Base-by-base conservation (phyloP, 352 stramenopile species). In the Bremia lactucae region DNA sequence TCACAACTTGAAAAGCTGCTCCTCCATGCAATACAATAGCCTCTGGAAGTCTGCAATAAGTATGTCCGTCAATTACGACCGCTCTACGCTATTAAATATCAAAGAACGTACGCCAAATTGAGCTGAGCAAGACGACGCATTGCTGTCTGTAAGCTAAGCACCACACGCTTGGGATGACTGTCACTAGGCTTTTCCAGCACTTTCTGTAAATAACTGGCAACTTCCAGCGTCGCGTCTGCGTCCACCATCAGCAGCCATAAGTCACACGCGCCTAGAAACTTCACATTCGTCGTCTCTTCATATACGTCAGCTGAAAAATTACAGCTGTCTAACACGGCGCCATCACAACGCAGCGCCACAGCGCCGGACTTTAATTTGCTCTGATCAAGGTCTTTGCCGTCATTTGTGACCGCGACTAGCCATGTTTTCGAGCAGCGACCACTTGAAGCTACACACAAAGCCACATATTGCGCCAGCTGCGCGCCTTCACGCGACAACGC, bases 171-270 rank as follows among this genome's bases (percentile, higher is more conserved):
- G 6, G 44, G 38, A 16, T 62, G 45, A 23, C 65, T 64, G 14
- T 45, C 37, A 6, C 68, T 45, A 31, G 53, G 54, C 36, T 65
- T 71, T 6, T 6, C 15, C 28, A 62, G 18, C 57, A 61, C 61
- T 40, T 83, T 76, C 35, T 67, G 47, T 9, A 87, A 54, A 8
- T 68, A 62, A 14, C 75, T 58, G 29, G 68, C 39, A 3, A 58
- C 60, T 36, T 33, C 38, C 6, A 61, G 36, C 22, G 67, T 76
- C 15, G 47, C 44, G 18, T 75, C 60, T 0, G 62, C 50, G 35
- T 88, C 75, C 6, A 86, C 35, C 37, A 82, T 42, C 22, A 88
- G 15, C 14, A 88, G 31, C 75, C 70, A 86, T 26, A 86, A 35
- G 18, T 76, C 59, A 23, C 72, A 88, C 7, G 72, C 55, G 6